phyloP scores from a whole-genome alignment of 2,329 filamentous ascomycete genomes.

The Fusarium stilboides region DNA sequence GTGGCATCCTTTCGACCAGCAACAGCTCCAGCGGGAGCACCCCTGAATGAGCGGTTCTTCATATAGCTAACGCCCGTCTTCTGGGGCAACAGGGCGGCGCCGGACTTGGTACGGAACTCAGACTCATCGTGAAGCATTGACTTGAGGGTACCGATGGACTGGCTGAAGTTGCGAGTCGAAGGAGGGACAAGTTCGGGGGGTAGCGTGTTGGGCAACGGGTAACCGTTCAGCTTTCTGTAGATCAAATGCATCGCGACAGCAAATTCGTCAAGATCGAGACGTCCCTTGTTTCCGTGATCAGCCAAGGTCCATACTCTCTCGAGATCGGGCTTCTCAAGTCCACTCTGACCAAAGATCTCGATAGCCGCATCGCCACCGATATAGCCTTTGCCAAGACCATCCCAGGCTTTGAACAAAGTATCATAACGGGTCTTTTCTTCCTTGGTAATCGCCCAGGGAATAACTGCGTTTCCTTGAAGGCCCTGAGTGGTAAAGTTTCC shows the following conservation, averaged over 20 bases:
- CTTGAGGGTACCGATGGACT: conserved; percentile 94
- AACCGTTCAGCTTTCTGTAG: conserved; percentile 96
- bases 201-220: conserved; percentile 88
- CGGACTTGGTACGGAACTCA: conserved; percentile 88
- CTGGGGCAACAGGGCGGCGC: conserved; percentile 91
- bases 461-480: conserved; percentile 91
- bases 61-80: conserved; percentile 98
- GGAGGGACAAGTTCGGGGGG: conserved; percentile 95
- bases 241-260: conserved; percentile 99
- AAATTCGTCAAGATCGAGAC: conserved; percentile 96
- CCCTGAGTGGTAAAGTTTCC: conserved; percentile 87
- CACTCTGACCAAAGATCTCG: conserved; percentile 97
- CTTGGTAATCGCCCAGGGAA: conserved; percentile 99
- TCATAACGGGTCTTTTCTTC: conserved; percentile 99
- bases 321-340: conserved; percentile 89
- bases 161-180: conserved; percentile 92
- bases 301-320: conserved; percentile 96
- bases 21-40: conserved; percentile 69
- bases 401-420: conserved; percentile 94
- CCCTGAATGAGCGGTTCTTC: conserved; percentile 93
- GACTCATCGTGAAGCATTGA: conserved; percentile 91
- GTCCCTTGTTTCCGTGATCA: conserved; percentile 93
- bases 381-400: conserved; percentile 92
- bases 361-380: conserved; percentile 94
- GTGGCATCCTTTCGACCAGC: conserved; percentile 90